Percentiles rank a stretch among this genome's conserved stretches.
Evolutionary conservation across 495 filamentous ascomycete species (phyloP).

Genomic region (Penicillium odoratum): DNA sequence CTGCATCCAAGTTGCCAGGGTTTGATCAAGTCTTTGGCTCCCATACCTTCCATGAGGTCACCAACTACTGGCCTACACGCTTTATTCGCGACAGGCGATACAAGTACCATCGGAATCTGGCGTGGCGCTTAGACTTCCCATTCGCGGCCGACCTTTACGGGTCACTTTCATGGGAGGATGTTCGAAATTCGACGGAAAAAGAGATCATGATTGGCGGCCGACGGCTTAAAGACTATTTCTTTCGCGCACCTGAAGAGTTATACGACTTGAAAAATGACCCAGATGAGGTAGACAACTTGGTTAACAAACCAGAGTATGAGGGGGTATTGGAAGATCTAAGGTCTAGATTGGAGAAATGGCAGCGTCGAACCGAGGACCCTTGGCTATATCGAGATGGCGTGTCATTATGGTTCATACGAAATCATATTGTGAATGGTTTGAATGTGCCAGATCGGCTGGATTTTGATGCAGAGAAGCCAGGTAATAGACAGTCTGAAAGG

Average conservation of each 20-base stretch:
- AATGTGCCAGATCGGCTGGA: constrained; percentile 43
- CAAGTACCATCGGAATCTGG: constrained; percentile 48
- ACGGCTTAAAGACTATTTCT: constrained; percentile 37
- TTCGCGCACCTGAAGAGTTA: constrained; percentile 41
- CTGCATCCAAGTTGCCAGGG: constrained; percentile 8
- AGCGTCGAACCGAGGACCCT: constrained; percentile 38
- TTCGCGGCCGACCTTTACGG: constrained; percentile 45
- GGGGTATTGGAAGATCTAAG: constrained; percentile 27
- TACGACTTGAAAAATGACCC: constrained; percentile 45
- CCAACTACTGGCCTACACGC: constrained; percentile 46
- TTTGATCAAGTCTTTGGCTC: constrained; percentile 40
- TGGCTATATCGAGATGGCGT: constrained; percentile 46
- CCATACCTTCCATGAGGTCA: constrained; percentile 47
- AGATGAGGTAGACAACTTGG: constrained; percentile 38
- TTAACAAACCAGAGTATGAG: constrained; percentile 19
- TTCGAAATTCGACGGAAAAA: constrained; percentile 23
- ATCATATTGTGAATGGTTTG: constrained; percentile 34
- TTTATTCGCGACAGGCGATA: constrained; percentile 33
- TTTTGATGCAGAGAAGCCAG: constrained; percentile 25
- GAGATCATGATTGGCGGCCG: constrained; percentile 36
- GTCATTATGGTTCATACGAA: constrained; percentile 24
- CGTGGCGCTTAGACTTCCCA: constrained; percentile 43
- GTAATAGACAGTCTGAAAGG: background rate
- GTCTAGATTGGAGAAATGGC: constrained; percentile 36
- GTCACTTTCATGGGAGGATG: constrained; percentile 38